Base-by-base conservation (phyloP, 768 basidiomycete genomes). In the Amyloporia xantha region DNA sequence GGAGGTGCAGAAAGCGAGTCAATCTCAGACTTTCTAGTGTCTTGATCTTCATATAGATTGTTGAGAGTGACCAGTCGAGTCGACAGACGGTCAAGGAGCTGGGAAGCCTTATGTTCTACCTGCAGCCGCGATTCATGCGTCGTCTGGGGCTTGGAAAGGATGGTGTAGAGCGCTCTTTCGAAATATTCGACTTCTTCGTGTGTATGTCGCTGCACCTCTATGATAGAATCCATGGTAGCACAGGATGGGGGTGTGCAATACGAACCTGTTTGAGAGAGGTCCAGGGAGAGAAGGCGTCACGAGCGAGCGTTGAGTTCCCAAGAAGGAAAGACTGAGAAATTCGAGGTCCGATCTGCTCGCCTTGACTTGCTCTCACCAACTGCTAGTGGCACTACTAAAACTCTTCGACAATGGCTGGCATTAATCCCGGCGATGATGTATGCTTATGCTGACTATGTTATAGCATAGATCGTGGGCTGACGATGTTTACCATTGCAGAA, bases 181-280 rank as follows among this genome's bases (percentile, higher is more conserved):
- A 91, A 88, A 45, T 88, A 83, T 70, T 99, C 95, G 21, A 92
- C 77, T 66, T 97, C 94, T 69, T 97, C 93, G 69, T 98, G 95
- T 11, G 86, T 88, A 60, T 93, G 92, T 45, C 95, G 83, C 62
- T 95, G 89, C n/a, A 89, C 71, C 69, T 99, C 95, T 63, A 97
- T 75, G 60, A 91, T 73, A 40, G 91, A 93, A 76, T 97, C 92
- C 94, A 96, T 96, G 38, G 33, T 54, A 55, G 53, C 26, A 45
- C 39, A 25, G 20, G 44, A 36, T 12, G 24, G 25, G 46, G n/a
- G n/a, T n/a, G n/a, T n/a, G n/a, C n/a, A n/a, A n/a, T n/a, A 28
- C 24, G 24, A 23, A 37, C 30, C 24, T 19, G 48, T 20, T 24
- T 36, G 23, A 23, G 17, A 38, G 41, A 41, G 7, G 43, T 30